Evolutionary conservation across 2,329 filamentous ascomycete species (phyloP), one percentile per base, ranked within the genome.

Genomic region (Blumeriella jaapii): DNA sequence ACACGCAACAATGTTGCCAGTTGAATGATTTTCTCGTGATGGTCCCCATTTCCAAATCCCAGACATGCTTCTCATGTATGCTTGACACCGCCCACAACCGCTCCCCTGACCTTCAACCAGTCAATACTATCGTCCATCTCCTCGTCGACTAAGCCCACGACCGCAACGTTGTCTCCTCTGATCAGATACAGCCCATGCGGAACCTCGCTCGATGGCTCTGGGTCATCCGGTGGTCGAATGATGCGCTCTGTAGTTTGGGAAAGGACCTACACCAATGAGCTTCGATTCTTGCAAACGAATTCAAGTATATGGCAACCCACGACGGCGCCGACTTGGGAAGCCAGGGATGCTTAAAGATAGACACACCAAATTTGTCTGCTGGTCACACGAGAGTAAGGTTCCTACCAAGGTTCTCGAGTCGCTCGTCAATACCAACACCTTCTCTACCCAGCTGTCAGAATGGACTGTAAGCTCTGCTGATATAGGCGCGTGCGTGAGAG

Each of bases 161-260:
- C 69, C 43, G 86, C 87, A 30, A 98, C 89, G 54, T 93, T 95
- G 58, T 98, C 91, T 34, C 91, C 91, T 41, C 91, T 74, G 38
- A 98, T 82, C 39, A 98, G 70, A 58, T 95, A 96, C 5, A 96
- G 63, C 1, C 91, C 91, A 43, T 95, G 74, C 4, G 81, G 76
- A 12, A 91, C 78, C 55, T 91, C 76, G 39, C 78, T 74, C 27
- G 82, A 93, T 1, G 79, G 73, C 50, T 93, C 84, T 25, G 75
- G 71, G 54, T 94, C 85, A 55, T 95, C 87, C 27, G 73, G 71
- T 1, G 82, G 79, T 45, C 84, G 81, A 51, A 98, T 94, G 44
- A 95, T 82, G 47, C 91, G 82, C 61, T 98, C 91, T 42, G 86
- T 66, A 3, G 89, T 84, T 46, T 83, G 69, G 47, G 77, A 74